A percentile compares a stretch with the other conserved stretches of the same genome.
These are phyloP conservation scores for Lipomyces mesembrius DNA, from an alignment of 805 yeast species.

Conservation along the genomic window DNA sequence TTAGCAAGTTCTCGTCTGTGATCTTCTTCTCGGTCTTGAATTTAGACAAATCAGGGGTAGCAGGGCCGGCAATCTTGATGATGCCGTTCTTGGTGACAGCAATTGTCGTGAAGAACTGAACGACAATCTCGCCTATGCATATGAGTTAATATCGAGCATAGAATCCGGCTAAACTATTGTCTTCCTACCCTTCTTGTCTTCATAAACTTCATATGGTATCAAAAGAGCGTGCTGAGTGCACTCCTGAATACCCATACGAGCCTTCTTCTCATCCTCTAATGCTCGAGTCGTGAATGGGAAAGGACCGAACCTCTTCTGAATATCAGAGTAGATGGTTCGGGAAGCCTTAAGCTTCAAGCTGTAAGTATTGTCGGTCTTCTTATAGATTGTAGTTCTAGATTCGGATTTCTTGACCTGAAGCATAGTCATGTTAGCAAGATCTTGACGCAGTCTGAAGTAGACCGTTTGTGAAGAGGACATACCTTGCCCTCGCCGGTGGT, in stretches of 20 bases:
- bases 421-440: background rate
- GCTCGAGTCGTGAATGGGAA: constrained; percentile 73
- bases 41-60: constrained; percentile 52
- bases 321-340: constrained; percentile 65
- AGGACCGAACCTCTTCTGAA: constrained; percentile 65
- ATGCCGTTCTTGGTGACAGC: constrained; percentile 75
- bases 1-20: constrained; percentile 55
- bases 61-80: constrained; percentile 64
- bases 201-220: constrained; percentile 68
- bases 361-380: constrained; percentile 65
- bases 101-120: constrained; percentile 75
- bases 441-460: background rate
- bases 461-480: background rate
- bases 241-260: constrained; percentile 75
- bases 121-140: constrained; percentile 55
- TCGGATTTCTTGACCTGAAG: constrained; percentile 52
- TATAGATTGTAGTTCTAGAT: constrained; percentile 69
- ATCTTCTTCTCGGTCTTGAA: constrained; percentile 63
- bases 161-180: background rate
- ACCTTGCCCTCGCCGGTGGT: constrained; percentile 74
- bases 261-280: constrained; percentile 69
- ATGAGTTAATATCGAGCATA: background rate
- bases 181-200: constrained; percentile 62
- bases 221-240: constrained; percentile 69
- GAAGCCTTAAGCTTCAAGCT: constrained; percentile 73